Conservation (phyloP, 78 protist genomes). For the Dictyostelium firmibasis region DNA sequence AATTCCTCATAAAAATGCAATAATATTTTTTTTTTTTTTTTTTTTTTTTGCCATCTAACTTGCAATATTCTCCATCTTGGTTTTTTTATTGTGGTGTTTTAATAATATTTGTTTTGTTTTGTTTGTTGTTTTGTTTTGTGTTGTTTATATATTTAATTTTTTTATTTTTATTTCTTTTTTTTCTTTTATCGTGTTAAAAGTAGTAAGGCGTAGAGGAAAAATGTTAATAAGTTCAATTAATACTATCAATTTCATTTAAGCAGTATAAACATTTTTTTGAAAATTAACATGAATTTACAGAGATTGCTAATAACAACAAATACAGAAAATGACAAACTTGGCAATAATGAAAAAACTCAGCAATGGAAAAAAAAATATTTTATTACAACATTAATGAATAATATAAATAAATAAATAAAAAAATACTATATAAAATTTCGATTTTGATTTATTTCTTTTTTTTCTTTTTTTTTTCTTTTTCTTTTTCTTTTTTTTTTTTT, state of each 20-base stretch:
- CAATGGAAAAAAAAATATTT: background rate
- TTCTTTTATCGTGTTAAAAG: background rate
- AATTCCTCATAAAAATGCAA: background rate
- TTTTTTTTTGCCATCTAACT: background rate
- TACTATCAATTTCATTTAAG: background rate
- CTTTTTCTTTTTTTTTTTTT: too few relatives aligned
- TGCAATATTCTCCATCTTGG: background rate
- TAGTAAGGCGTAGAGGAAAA: background rate
- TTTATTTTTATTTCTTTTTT: too few relatives aligned
- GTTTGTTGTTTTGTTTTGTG: background rate
- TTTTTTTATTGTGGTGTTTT: background rate
- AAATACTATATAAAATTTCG: background rate
- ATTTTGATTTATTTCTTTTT: background rate
- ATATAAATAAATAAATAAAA: background rate
- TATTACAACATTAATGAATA: background rate
- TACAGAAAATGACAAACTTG: background rate
- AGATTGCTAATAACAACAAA: background rate
- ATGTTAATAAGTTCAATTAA: background rate
- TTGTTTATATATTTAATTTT: too few relatives aligned
- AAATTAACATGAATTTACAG: background rate
- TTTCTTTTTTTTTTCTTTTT: too few relatives aligned
- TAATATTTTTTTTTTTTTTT: too few relatives aligned
- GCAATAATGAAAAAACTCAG: background rate
- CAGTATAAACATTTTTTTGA: background rate
- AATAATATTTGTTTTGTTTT: background rate